Conservation (phyloP, 345 rosid genomes). For the Cardamine resedifolia region DNA sequence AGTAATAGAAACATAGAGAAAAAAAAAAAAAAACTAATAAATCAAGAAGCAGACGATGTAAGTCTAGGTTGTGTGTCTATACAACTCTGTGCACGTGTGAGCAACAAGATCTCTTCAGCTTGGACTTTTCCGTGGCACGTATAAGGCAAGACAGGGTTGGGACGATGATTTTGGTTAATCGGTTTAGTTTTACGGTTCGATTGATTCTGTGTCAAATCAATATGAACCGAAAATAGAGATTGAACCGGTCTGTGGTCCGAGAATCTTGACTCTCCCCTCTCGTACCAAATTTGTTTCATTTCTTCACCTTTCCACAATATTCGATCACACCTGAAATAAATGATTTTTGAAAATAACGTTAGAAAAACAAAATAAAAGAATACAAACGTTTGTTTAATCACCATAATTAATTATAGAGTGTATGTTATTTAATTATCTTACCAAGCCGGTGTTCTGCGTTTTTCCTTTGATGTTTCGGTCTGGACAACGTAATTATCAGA, state of each 20-base stretch:
- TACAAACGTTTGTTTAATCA: conserved; percentile 1
- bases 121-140: conserved; percentile 63
- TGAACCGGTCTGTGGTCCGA: conserved; percentile 96
- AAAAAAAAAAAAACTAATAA: background rate
- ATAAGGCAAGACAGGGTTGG: conserved; percentile 46
- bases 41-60: conserved; percentile 27
- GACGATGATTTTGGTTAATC: conserved; percentile 41
- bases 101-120: conserved; percentile 71
- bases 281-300: conserved; percentile 66
- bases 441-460: conserved; percentile 92
- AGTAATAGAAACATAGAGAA: background rate
- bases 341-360: background rate
- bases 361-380: background rate
- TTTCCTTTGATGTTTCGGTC: conserved; percentile 58
- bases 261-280: conserved; percentile 86
- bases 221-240: conserved; percentile 67
- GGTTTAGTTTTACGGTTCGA: conserved; percentile 23
- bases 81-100: conserved; percentile 56
- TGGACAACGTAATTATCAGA: conserved; percentile 73
- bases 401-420: background rate
- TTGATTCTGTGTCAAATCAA: conserved; percentile 33
- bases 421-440: conserved; percentile 34
- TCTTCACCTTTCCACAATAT: conserved; percentile 93
- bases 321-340: conserved; percentile 76
- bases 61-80: conserved; percentile 41